Conservation (phyloP, 202 grass and related monocot species). For the Eragrostis tef region DNA sequence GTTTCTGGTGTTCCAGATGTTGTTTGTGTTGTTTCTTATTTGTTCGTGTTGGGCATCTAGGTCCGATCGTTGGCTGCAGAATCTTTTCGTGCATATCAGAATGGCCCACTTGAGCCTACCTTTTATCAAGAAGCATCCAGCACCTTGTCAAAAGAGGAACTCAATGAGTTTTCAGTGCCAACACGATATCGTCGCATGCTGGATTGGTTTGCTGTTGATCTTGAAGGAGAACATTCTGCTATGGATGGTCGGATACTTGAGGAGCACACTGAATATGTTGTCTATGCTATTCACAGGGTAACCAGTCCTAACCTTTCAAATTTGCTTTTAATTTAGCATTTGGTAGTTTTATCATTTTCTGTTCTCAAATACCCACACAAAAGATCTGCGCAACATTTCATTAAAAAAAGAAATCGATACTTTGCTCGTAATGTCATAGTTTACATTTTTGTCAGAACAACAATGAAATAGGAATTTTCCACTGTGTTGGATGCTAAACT, state of each 20-base stretch:
- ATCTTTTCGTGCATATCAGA: conserved; percentile 86
- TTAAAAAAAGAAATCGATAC: background rate
- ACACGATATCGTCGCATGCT: conserved; percentile 64
- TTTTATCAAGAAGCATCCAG: conserved; percentile 80
- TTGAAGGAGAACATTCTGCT: conserved; percentile 96
- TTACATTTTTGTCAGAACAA: background rate
- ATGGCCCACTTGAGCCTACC: conserved; percentile 72
- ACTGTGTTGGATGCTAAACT: conserved; percentile 11
- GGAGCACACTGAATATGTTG: conserved; percentile 96
- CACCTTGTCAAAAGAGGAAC: conserved; percentile 30
- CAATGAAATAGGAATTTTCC: conserved; percentile 27
- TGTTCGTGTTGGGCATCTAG: conserved; percentile 52
- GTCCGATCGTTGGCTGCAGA: conserved; percentile 87
- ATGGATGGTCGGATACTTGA: conserved; percentile 95
- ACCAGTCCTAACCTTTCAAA: conserved; percentile 40
- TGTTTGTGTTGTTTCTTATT: conserved; percentile 11
- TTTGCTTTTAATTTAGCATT: conserved; percentile 30
- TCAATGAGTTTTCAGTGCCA: conserved; percentile 63
- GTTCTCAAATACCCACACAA: background rate
- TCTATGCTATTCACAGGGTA: conserved; percentile 94
- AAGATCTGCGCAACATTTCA: too few relatives aligned
- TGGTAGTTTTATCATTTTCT: background rate
- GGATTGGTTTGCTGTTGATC: conserved; percentile 95
- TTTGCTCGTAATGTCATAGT: background rate
- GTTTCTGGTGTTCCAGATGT: conserved; percentile 30